A percentile compares a stretch with the other conserved stretches of the same genome.
These are phyloP conservation scores for Chenopodium berlandieri DNA, from an alignment of 148 eudicot species.

Conservation along the genomic window DNA sequence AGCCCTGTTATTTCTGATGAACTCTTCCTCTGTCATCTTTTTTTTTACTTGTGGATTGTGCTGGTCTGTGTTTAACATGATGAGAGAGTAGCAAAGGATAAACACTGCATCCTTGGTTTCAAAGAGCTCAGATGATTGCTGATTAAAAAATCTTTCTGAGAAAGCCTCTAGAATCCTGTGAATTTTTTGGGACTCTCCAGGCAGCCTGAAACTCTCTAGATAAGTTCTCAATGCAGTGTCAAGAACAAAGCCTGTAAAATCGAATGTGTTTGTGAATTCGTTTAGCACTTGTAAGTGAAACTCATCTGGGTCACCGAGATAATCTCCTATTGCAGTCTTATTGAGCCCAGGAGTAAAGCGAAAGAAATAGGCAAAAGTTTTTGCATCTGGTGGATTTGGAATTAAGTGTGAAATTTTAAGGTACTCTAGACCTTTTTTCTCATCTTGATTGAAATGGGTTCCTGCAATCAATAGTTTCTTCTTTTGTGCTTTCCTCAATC, in stretches of 20 bases:
- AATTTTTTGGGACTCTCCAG: conserved; percentile 96
- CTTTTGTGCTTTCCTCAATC: conserved; percentile 72
- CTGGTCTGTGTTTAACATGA: conserved; percentile 96
- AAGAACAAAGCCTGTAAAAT: conserved; percentile 69
- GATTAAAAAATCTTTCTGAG: conserved; percentile 73
- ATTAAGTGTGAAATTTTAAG: conserved; percentile 55
- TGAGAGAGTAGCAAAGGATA: conserved; percentile 76
- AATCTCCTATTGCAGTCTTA: conserved; percentile 81
- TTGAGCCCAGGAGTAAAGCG: conserved; percentile 68
- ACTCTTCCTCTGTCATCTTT: conserved; percentile 98
- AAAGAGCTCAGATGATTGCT: conserved; percentile 65
- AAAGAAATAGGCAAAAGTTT: conserved; percentile 68
- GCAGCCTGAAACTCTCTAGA: conserved; percentile 75
- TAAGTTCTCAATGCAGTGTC: conserved; percentile 75
- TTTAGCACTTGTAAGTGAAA: conserved; percentile 75
- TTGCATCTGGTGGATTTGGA: conserved; percentile 75
- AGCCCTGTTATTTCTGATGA: conserved; percentile 79
- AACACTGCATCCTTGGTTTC: conserved; percentile 72
- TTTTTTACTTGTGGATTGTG: conserved; percentile 97
- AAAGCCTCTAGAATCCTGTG: conserved; percentile 76
- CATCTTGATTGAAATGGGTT: conserved; percentile 82
- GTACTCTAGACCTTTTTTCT: conserved; percentile 83
- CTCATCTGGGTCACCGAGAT: conserved; percentile 79
- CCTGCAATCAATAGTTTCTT: conserved; percentile 64
- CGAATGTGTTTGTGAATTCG: conserved; percentile 70